phyloP scores from a whole-genome alignment of 1,284 basidiomycete genomes.

The Ustilago trichophora region DNA sequence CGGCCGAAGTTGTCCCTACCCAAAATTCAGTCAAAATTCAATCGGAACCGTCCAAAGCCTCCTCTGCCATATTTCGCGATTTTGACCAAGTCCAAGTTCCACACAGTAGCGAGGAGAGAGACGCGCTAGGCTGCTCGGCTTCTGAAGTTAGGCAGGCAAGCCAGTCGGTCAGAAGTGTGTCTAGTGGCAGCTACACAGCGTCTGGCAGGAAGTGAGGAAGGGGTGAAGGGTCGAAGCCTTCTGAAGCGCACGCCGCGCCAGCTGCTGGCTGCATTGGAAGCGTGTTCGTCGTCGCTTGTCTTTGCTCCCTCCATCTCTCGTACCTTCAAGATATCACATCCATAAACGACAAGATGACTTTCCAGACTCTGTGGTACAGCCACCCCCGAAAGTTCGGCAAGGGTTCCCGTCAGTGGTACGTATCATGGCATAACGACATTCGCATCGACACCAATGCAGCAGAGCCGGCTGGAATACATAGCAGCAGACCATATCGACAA shows the following conservation, averaged over 20 bases:
- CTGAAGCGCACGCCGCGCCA: not conserved
- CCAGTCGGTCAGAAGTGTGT: no score
- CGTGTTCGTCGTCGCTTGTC: constrained; percentile 24
- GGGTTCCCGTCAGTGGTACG: constrained; percentile 64
- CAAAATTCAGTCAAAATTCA: not conserved
- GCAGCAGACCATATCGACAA: not conserved
- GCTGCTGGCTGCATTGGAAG: constrained; percentile 11
- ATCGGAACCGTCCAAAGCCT: not conserved
- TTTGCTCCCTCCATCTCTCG: constrained; percentile 38
- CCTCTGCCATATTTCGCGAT: no score
- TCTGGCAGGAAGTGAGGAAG: no score
- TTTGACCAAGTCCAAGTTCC: no score
- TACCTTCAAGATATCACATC: constrained; percentile 38
- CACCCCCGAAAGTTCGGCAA: constrained; percentile 64
- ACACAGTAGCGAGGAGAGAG: no score
- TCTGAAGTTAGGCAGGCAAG: no score
- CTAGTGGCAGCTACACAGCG: no score
- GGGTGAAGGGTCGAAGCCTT: no score
- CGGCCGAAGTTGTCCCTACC: constrained; percentile 1
- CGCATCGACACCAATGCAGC: not conserved
- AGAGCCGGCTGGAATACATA: not conserved
- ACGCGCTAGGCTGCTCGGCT: no score
- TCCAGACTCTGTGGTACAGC: constrained; percentile 63
- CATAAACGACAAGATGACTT: constrained; percentile 62
- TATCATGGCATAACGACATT: constrained; percentile 14